Base-by-base conservation (phyloP, 2,329 filamentous ascomycete genomes). In the Diaporthe eres region DNA sequence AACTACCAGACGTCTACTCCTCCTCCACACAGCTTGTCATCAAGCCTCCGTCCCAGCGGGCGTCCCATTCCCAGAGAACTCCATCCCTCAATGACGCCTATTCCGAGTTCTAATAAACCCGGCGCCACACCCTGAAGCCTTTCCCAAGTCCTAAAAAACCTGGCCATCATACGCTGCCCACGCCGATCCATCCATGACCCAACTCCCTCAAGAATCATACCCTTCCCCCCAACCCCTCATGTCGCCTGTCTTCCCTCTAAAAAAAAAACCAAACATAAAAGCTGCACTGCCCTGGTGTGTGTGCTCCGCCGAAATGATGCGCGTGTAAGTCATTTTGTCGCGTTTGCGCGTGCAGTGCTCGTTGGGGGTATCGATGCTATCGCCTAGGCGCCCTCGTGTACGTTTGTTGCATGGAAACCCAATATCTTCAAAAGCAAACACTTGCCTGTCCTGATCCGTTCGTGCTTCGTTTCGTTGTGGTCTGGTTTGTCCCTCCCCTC, bases 321-420 rank as follows among this genome's bases (percentile, higher is more conserved):
- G 34, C 61, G 42, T 49, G 9, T 34, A 5, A n/a, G n/a, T 53
- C 49, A 9, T 53, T 37, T 37, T 63, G 15, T 31, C 39, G 37
- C 39, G 13, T 39, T 3, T 42, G n/a, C n/a, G 44, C 37, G 10
- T 44, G n/a, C 58, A 34, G 2, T 34, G 28, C 61, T 49, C 19
- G 28, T 51, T 67, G 31, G 44, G 44, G 63, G 63, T 67, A 67
- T 67, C 63, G 44, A 51, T 67, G 63, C 31, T 51, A 37, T 67
- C 63, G 63, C 63, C 28, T 37, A 67, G 63, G 44, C 63, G 63
- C 63, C 63, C 63, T 67, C 63, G 63, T 67, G 31, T 67, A 67
- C 42, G 61, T 67, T 67, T 22, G 17, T 67, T 51, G 63, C 63
- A 39, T 51, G 44, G 44, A 67, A 67, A 51, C 25, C 63, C 63